Evolutionary conservation across 495 filamentous ascomycete species (phyloP), one percentile per base, ranked within the genome.

Genomic region (Podospora tetraspora): DNA sequence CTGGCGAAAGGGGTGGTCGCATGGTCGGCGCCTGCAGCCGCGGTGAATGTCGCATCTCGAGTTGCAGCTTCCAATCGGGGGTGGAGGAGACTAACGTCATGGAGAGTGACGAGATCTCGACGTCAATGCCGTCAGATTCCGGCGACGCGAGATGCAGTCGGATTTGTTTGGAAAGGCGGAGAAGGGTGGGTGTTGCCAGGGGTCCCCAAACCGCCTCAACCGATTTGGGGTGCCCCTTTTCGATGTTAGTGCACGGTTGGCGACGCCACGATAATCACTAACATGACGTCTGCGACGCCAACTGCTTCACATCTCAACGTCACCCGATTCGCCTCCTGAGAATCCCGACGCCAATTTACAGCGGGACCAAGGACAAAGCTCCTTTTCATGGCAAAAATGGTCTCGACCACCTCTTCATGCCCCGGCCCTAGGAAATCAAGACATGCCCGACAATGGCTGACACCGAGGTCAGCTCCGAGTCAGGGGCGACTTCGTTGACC

Each of bases 241-340:
- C 10, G 16, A 8, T 67, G 69, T 71, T 73, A 73, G 71, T 67
- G 61, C 16, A 27, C 19, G 27, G 19, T 59, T 30, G 43, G 24
- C 10, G 4, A 9, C 19, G 2, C n/a, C 13, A 29, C 52, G 5
- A 4, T 23, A 25, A 4, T n/a, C 62, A 59, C 68, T 72, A 72
- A 68, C 71, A 70, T 2, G 3, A 19, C 59, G 27, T 56, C 69
- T 73, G 68, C 60, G 66, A 73, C 68, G 56, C 63, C 64, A 68
- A 43, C 61, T 70, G 68, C 68, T 21, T 72, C 57, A 59, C 30
- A 62, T 21, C 56, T 29, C 25, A 19, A 60, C 27, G 27, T 66
- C 43, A n/a, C 57, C 11, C 58, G 22, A 29, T 59, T 19, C 60
- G 27, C 23, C 57, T 13, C 27, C 22, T 43, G 29, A n/a, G 37